Base-by-base conservation (phyloP, 345 rosid species). In the Moringa oleifera region DNA sequence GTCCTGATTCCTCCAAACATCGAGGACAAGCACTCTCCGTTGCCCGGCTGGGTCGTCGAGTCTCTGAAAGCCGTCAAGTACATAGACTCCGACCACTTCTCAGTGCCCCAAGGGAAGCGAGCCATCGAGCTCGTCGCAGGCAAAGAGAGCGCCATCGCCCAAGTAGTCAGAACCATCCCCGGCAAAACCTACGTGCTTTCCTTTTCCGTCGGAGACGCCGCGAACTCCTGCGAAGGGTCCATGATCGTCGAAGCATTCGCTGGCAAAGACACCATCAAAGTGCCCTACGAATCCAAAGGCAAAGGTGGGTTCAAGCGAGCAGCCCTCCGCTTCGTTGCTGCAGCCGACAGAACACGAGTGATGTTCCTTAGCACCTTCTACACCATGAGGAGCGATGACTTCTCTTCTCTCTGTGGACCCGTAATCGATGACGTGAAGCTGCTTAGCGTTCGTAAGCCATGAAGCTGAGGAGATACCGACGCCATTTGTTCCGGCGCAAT, bases 41-140 rank as follows among this genome's bases (percentile, higher is more conserved):
- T 90, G 47, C 91, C 94, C 0, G 90, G 87, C 6, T 93, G 98
- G 97, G 81, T 83, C 67, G 57, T 84, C 6, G 97, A 85, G 49
- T 93, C 97, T 7, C 94, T 88, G 23, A 93, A 93, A 77, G 96
- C 97, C 17, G 78, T 93, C 20, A 90, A 93, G 61, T 93, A 85
- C 84, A 82, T 93, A 3, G 96, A 93, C 65, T 49, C 68, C 0
- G 85, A 65, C 4, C 94, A 87, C 62, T 88, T 80, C 79, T 68
- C 85, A 0, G 83, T 88, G 59, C 96, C 96, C 0, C 74, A 79
- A 64, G 91, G 90, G 23, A 80, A 71, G 58, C 46, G 94, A 53
- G 97, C 90, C 0, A 63, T 90, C 0, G 98, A 93, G 64, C 88
- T 93, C 0, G 80, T 93, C 0, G 98, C 85, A 0, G 98, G 98